Base-by-base conservation (phyloP, 371 early-diverging fungal species). In the Rhizomucor pusillus region DNA sequence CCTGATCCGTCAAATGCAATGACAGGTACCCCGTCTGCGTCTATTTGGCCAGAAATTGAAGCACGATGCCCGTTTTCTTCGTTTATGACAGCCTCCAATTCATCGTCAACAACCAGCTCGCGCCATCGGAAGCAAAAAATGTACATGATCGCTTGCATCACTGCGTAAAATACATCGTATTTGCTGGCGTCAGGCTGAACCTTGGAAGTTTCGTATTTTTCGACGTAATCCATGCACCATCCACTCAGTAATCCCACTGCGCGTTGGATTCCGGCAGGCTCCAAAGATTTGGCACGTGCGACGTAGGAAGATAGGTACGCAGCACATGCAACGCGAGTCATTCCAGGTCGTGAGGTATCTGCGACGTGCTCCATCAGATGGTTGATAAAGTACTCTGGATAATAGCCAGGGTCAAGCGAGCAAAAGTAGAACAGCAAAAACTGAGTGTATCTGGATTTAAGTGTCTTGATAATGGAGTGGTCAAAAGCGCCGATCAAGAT, bases 111-210 rank as follows among this genome's bases (percentile, higher is more conserved):
- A 55, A 84, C 69, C 41, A 90, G 68, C 50, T 91, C 88, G 37
- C 83, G 80, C 93, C 94, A 94, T n/a, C 94, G 85, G 77, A 92
- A 96, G 65, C 94, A 95, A 47, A 95, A 95, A 7, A 94, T 84
- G 63, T 96, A 98, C 62, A 98, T 75, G 40, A 90, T 65, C 0
- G 94, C 91, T 63, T 97, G 96, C 7, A 91, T 84, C n/a, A 83
- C 86, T 1, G 90, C 81, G 61, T 95, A 97, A 55, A 98, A 94
- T 20, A 90, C 84, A 6, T 81, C 78, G 52, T 90, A 81, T 33
- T 81, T 76, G 51, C 76, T 72, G 11, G 81, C 69, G 52, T 89
- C 86, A 0, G 75, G 71, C 22, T 60, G 43, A 33, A 49, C 23
- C 3, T 65, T 47, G 11, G 52, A 54, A 13, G 54, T 62, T 57